These are phyloP conservation scores for Moesziomyces aphidis DNA, from an alignment of 1,284 basidiomycete species.

Conservation along the genomic window DNA sequence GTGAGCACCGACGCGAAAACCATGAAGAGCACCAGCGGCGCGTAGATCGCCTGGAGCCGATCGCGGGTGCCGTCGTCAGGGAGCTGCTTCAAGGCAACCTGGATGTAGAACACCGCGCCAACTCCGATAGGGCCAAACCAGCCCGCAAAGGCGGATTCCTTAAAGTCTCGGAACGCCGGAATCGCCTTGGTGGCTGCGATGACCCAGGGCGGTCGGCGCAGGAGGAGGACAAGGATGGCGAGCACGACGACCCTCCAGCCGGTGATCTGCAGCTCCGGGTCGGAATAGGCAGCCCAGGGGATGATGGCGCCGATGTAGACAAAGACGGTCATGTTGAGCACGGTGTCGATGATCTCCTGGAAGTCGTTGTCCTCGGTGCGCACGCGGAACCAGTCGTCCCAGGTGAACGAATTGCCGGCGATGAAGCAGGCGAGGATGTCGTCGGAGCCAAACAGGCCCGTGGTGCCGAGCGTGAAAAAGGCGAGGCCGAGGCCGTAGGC, in stretches of 20 bases:
- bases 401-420: slow-evolving; percentile 68
- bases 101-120: slow-evolving; percentile 71
- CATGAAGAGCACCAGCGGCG: slow-evolving; percentile 72
- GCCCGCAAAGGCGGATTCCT: slow-evolving; percentile 63
- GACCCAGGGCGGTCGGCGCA: slow-evolving; percentile 64
- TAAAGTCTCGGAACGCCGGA: slow-evolving; percentile 56
- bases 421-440: slow-evolving; percentile 70
- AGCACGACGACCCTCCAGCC: slow-evolving; percentile 65
- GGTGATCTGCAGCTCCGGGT: slow-evolving; percentile 43
- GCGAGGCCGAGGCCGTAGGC: slow-evolving; percentile 69
- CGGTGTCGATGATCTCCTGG: slow-evolving; percentile 73
- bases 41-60: slow-evolving; percentile 68
- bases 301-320: slow-evolving; percentile 70
- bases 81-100: slow-evolving; percentile 70
- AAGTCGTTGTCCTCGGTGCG: slow-evolving; percentile 72
- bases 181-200: slow-evolving; percentile 55
- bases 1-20: slow-evolving; percentile 71
- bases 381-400: slow-evolving; percentile 70
- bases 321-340: slow-evolving; percentile 70
- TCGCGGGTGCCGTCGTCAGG: slow-evolving; percentile 69
- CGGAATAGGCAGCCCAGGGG: slow-evolving; percentile 57
- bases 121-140: slow-evolving; percentile 67
- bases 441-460: slow-evolving; percentile 69
- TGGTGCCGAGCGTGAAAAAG: slow-evolving; percentile 68
- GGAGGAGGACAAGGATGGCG: slow-evolving; percentile 55